Evolutionary conservation across 495 filamentous ascomycete species (phyloP).

Genomic region (Annulohypoxylon maeteangense): DNA sequence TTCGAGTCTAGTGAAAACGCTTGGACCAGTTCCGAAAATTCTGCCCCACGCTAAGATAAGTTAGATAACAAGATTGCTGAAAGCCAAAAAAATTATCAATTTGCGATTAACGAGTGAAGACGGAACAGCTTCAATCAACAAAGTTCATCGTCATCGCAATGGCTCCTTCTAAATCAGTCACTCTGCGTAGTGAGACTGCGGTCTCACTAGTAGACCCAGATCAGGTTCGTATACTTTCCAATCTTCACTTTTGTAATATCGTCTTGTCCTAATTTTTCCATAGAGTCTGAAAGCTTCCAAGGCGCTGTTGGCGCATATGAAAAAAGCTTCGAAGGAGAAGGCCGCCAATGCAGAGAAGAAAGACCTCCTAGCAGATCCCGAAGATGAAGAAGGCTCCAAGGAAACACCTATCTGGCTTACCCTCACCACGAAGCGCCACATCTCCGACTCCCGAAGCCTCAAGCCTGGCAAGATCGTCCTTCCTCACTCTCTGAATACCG

Average conservation of each 20-base stretch:
- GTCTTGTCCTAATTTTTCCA: constrained; percentile 4
- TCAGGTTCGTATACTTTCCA: constrained; percentile 49
- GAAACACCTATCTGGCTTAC: constrained; percentile 79
- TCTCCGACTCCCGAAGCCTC: constrained; percentile 76
- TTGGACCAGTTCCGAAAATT: constrained; percentile 23
- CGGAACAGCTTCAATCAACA: constrained; percentile 22
- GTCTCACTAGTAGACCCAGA: constrained; percentile 56
- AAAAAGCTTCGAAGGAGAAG: constrained; percentile 67
- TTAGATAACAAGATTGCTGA: constrained; percentile 1
- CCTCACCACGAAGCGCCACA: constrained; percentile 90
- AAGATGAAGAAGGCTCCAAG: constrained; percentile 67
- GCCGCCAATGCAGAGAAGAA: constrained; percentile 70
- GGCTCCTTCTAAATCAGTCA: constrained; percentile 43
- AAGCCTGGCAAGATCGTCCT: constrained; percentile 73
- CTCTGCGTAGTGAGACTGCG: constrained; percentile 47
- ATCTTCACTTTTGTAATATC: not conserved
- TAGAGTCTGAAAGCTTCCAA: constrained; percentile 82
- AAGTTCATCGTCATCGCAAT: constrained; percentile 27
- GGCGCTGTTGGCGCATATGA: constrained; percentile 83
- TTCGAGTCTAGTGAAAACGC: not conserved
- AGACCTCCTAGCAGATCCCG: constrained; percentile 73
- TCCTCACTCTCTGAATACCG: constrained; percentile 75
- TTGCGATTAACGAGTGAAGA: constrained; percentile 5
- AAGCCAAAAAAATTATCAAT: constrained; percentile 27
- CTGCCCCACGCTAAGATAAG: constrained; percentile 19